These are phyloP conservation scores for Discostella pseudostelligera DNA, from an alignment of 108 stramenopile species.

Conservation along the genomic window DNA sequence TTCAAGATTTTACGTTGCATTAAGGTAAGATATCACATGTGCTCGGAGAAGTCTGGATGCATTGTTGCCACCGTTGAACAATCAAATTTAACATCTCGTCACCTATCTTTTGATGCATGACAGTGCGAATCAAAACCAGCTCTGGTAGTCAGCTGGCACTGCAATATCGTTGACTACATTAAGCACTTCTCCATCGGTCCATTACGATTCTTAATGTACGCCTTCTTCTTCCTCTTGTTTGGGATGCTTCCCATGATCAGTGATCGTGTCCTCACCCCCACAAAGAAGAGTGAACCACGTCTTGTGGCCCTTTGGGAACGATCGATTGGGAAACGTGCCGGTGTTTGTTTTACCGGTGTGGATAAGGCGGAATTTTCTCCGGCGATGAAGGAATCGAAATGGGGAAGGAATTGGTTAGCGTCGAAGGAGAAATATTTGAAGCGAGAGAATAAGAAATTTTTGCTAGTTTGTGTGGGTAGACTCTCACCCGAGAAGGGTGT, in stretches of 20 bases:
- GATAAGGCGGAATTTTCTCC: constrained; percentile 43
- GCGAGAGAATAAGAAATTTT: constrained; percentile 27
- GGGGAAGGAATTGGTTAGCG: constrained; percentile 42
- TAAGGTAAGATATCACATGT: not conserved
- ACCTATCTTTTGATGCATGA: not conserved
- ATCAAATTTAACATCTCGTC: not conserved
- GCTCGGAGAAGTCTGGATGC: no score
- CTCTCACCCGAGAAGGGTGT: constrained; percentile 53
- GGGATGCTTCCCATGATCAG: constrained; percentile 45
- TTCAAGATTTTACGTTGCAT: constrained; percentile 42
- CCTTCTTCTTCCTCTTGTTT: constrained; percentile 39
- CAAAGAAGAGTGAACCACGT: constrained; percentile 42
- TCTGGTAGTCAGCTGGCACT: constrained; percentile 56
- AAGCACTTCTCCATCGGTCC: constrained; percentile 44
- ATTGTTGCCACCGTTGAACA: not conserved
- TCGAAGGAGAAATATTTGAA: constrained; percentile 34
- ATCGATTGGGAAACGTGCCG: constrained; percentile 24
- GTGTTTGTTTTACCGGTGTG: constrained; percentile 48
- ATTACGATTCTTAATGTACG: constrained; percentile 13
- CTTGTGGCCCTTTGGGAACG: constrained; percentile 35
- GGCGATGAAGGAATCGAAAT: constrained; percentile 23
- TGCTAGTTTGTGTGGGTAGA: constrained; percentile 52
- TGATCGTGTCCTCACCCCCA: constrained; percentile 53
- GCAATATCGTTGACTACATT: constrained; percentile 51
- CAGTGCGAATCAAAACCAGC: constrained; percentile 40